These are phyloP conservation scores for Fusarium sp. DNA, from an alignment of 2,329 filamentous ascomycete species.

Conservation along the genomic window DNA sequence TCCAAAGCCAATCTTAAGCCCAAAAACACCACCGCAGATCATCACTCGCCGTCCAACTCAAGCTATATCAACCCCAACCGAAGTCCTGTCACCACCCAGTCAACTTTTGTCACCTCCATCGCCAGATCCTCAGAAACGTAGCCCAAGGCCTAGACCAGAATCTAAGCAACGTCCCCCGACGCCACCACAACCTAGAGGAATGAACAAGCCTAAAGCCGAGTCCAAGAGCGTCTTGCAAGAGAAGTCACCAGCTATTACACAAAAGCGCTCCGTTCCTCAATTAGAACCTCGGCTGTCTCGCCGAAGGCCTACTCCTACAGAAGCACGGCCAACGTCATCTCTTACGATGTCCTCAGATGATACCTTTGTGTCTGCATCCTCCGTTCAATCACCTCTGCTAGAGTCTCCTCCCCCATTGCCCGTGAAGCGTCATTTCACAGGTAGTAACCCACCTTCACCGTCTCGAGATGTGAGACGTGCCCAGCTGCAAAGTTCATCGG, in stretches of 20 bases:
- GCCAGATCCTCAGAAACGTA: slow-evolving; percentile 52
- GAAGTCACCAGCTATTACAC: slow-evolving; percentile 18
- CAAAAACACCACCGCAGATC: slow-evolving; percentile 51
- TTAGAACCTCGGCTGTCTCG: slow-evolving; percentile 23
- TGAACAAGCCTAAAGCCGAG: slow-evolving; percentile 39
- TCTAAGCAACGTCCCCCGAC: slow-evolving; percentile 54
- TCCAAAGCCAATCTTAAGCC: slow-evolving; percentile 51
- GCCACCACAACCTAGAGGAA: slow-evolving; percentile 56
- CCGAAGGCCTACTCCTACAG: slow-evolving; percentile 26
- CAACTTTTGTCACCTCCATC: slow-evolving; percentile 45
- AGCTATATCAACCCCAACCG: slow-evolving; percentile 35
- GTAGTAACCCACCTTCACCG: slow-evolving; percentile 56
- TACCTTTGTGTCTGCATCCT: slow-evolving; percentile 62
- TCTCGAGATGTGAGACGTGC: slow-evolving; percentile 55
- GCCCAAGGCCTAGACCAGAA: slow-evolving; percentile 17
- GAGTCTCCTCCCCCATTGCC: slow-evolving; percentile 48
- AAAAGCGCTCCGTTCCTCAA: slow-evolving; percentile 32
- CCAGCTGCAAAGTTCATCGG: slow-evolving; percentile 49
- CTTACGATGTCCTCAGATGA: slow-evolving; percentile 61
- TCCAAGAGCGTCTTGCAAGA: slow-evolving; percentile 22
- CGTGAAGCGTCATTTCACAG: slow-evolving; percentile 31
- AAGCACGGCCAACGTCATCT: slow-evolving; percentile 41
- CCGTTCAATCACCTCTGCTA: slow-evolving; percentile 52
- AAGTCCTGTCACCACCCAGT: slow-evolving; percentile 7
- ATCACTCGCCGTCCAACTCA: slow-evolving; percentile 42